Conservation (phyloP, 495 filamentous ascomycete species). For the Wilcoxina mikolae region DNA sequence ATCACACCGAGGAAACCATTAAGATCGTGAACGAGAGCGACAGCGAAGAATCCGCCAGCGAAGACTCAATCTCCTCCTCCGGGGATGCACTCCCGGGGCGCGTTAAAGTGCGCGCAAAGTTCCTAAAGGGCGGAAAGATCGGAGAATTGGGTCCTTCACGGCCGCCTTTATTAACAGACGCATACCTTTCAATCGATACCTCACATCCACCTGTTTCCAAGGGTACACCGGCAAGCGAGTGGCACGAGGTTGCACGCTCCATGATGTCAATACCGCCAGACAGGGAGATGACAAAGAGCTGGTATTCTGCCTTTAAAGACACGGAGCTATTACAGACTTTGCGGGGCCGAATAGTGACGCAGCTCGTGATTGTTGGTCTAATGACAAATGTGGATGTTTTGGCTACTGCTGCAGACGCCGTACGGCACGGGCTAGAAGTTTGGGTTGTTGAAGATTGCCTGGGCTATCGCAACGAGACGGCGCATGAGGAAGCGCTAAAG, state of each 20-base stretch:
- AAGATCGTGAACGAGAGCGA: constrained; percentile 20
- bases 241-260: constrained; percentile 43
- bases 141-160: constrained; percentile 14
- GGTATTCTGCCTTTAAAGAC: constrained; percentile 77
- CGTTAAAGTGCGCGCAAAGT: neutral
- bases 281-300: constrained; percentile 56
- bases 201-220: constrained; percentile 42
- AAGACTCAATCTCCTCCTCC: neutral
- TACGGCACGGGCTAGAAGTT: constrained; percentile 68
- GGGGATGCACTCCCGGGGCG: no score
- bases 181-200: constrained; percentile 42
- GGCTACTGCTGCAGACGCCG: constrained; percentile 84
- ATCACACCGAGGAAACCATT: constrained; percentile 35
- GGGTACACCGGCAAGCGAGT: constrained; percentile 51
- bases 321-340: constrained; percentile 55
- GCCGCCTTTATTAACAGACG: constrained; percentile 36
- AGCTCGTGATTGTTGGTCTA: constrained; percentile 85
- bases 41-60: neutral
- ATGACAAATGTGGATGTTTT: constrained; percentile 79
- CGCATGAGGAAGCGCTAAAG: constrained; percentile 61
- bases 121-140: constrained; percentile 1
- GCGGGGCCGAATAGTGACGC: constrained; percentile 65
- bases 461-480: constrained; percentile 57
- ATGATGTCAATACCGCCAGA: constrained; percentile 46
- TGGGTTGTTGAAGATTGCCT: constrained; percentile 81